Conservation (phyloP, 1,139 yeast genomes). For the Pichia sp. region DNA sequence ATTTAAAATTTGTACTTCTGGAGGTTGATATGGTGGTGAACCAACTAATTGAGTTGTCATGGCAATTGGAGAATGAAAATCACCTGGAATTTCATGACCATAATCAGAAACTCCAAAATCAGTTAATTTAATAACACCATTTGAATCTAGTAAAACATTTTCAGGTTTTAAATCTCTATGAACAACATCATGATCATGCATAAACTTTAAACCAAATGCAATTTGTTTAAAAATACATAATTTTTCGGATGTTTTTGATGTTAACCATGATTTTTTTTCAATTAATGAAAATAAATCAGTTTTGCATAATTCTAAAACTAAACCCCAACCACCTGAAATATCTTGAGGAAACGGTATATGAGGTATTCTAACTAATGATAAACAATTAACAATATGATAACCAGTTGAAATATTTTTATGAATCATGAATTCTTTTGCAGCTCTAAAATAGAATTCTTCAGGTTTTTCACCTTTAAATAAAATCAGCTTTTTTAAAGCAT, state of each 20-base stretch:
- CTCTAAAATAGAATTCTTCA: slow-evolving; percentile 61
- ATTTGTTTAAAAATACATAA: slow-evolving; percentile 60
- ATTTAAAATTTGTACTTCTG: slow-evolving; percentile 62
- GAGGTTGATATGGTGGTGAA: slow-evolving; percentile 77
- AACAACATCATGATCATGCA: slow-evolving; percentile 55
- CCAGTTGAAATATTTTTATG: slow-evolving; percentile 48
- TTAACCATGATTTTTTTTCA: slow-evolving; percentile 42
- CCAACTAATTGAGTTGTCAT: slow-evolving; percentile 56
- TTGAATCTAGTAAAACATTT: slow-evolving; percentile 48
- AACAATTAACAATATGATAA: slow-evolving; percentile 60
- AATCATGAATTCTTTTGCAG: slow-evolving; percentile 59
- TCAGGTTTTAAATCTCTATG: slow-evolving; percentile 70
- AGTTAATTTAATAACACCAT: slow-evolving; percentile 65
- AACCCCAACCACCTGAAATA: slow-evolving; percentile 74
- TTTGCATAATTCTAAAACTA: slow-evolving; percentile 58
- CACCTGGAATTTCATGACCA: slow-evolving; percentile 53
- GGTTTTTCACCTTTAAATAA: slow-evolving; percentile 59
- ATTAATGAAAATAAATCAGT: slow-evolving; percentile 51
- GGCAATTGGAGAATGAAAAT: slow-evolving; percentile 46
- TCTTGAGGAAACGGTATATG: slow-evolving; percentile 37
- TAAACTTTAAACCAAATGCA: slow-evolving; percentile 45
- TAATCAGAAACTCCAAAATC: slow-evolving; percentile 75
- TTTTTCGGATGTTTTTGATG: slow-evolving; percentile 40
- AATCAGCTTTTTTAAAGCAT: slow-evolving; percentile 62
- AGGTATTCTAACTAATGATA: slow-evolving; percentile 52